phyloP scores from a whole-genome alignment of 2,329 filamentous ascomycete species.

The Aureobasidium uvarum region DNA sequence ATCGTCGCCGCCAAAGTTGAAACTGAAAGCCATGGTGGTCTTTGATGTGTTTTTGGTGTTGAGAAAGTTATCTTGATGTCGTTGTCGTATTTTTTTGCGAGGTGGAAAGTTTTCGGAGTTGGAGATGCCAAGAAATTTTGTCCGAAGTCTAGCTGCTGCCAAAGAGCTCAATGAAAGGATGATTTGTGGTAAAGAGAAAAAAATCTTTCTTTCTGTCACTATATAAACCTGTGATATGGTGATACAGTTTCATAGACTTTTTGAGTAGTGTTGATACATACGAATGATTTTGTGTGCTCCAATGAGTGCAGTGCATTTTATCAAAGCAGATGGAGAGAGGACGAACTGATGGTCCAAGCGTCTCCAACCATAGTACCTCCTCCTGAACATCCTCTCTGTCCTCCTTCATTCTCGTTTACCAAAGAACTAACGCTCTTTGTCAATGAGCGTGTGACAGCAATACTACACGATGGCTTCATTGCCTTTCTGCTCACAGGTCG shows the following conservation, averaged over 20 bases:
- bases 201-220: too few species aligned
- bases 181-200: too few species aligned
- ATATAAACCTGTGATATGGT: too few species aligned
- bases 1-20: slow-evolving; percentile 60
- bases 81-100: neutral
- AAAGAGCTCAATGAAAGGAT: too few species aligned
- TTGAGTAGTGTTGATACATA: too few species aligned
- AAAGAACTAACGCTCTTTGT: neutral
- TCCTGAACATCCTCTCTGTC: neutral
- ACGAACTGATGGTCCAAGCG: neutral
- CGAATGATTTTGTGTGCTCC: too few species aligned
- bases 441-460: neutral
- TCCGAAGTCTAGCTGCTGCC: too few species aligned
- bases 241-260: too few species aligned
- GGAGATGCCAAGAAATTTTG: neutral
- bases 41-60: neutral
- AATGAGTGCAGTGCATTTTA: neutral
- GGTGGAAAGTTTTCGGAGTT: slow-evolving; percentile 8
- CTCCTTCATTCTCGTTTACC: neutral
- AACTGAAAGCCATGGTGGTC: slow-evolving; percentile 49
- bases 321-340: too few species aligned
- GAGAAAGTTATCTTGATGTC: slow-evolving; percentile 27
- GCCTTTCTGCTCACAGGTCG: neutral
- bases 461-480: too few species aligned
- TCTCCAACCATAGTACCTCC: neutral